A percentile compares a stretch with the other conserved stretches of the same genome.
Conservation (phyloP, 2,329 filamentous ascomycete species). For the Colletotrichum plurivorum region DNA sequence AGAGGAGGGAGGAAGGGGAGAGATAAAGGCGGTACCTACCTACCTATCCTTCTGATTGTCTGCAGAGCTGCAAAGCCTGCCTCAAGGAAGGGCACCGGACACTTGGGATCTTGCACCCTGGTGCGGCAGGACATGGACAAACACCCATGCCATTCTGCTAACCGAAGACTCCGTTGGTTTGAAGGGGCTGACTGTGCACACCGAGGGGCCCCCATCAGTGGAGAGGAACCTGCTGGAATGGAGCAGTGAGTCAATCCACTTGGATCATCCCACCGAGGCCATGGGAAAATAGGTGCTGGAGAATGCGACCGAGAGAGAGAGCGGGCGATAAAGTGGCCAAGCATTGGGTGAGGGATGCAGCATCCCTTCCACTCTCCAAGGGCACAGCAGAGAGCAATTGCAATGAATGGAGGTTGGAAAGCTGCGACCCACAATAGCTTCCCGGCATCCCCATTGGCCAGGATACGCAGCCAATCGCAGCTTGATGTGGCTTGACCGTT, state of each 20-base stretch:
- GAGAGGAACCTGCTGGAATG: neutral
- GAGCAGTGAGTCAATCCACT: neutral
- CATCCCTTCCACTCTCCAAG: neutral
- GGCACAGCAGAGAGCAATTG: neutral
- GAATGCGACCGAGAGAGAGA: conserved; percentile 15
- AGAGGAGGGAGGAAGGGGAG: neutral
- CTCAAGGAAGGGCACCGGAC: neutral
- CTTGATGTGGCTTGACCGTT: conserved; percentile 17
- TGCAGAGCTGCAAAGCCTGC: conserved; percentile 2
- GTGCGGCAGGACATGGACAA: conserved; percentile 10
- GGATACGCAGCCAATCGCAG: conserved; percentile 6
- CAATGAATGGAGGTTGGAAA: conserved; percentile 9
- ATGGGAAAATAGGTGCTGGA: neutral
- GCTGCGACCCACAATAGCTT: conserved; percentile 16
- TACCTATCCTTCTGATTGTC: conserved; percentile 12
- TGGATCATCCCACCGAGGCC: neutral
- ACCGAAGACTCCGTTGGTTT: conserved; percentile 7
- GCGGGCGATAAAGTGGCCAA: conserved; percentile 1
- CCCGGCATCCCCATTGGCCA: conserved; percentile 11
- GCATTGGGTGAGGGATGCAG: conserved; percentile 6
- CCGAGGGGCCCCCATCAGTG: neutral
- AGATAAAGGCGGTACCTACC: neutral
- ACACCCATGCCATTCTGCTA: conserved; percentile 1
- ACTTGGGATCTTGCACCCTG: conserved; percentile 2
- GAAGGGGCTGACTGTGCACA: conserved; percentile 18